Evolutionary conservation across 345 rosid genomes (phyloP), one percentile per base, ranked within the genome.

Genomic region (Carallia brachiata): DNA sequence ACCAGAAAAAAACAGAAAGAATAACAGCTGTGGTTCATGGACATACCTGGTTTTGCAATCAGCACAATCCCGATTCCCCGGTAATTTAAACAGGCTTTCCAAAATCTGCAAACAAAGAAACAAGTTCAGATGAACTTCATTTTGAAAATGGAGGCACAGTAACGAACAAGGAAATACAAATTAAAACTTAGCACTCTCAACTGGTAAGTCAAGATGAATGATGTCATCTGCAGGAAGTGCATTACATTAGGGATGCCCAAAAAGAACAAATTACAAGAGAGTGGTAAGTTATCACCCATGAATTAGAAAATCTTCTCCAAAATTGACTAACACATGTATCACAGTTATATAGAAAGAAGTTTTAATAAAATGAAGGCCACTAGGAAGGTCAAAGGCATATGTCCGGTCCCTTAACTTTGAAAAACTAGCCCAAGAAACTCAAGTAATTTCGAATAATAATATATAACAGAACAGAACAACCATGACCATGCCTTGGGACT

Each of bases 21-120:
- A 44, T 44, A 44, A 44, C 10, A 44, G 50, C 31, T 56, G 15
- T 56, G 9, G 18, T 13, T 36, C 15, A 60, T 66, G 60, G 66
- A 80, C 93, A 68, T 89, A 95, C 99, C 81, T 90, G 88, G 80
- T 79, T 90, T 86, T 86, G 86, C 99, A 95, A 80, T 95, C 99
- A 50, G 99, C 99, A 76, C 99, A 95, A 75, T 95, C 97, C 82
- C 87, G 73, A 79, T 90, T 95, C 68, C 89, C 99, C 4, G 87
- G 87, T 56, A 88, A 83, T 82, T 91, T 95, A 63, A 95, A 82
- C 56, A 95, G 93, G 64, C 84, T 84, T 77, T 92, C 97, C 86
- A 95, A 76, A 70, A 92, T 89, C 97, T 94, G 86, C 78, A 83
- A 8, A 34, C 37, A 59, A 23, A 44, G 52, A 28, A 6, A 7